Base-by-base conservation (phyloP, 768 basidiomycete species). In the Leccinum boreale region DNA sequence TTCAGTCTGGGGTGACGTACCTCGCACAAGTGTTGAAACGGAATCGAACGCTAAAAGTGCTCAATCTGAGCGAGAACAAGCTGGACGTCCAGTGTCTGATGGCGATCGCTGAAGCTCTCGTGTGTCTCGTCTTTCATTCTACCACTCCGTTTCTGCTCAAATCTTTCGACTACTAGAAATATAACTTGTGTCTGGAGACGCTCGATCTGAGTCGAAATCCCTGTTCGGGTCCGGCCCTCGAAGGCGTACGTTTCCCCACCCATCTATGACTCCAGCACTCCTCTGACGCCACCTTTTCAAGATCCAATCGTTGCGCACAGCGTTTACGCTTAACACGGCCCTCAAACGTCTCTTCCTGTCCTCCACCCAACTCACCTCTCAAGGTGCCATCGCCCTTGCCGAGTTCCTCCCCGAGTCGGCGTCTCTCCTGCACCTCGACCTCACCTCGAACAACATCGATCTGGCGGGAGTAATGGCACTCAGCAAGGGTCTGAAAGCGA, bases 21-120 rank as follows among this genome's bases (percentile, higher is more conserved):
- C 84, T 98, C 50, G 89, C 94, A 0, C 95, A 98, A 73, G 96
- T 98, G 0, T 77, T 98, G 61, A 98, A 98, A 69, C 87, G 96
- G 36, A 98, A 99, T 72, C 79, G 94, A 46, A 98, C 96, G 3
- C 78, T 98, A 46, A 97, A 96, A 73, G 87, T 98, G 5, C 79
- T 98, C 24, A 98, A 98, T 71, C 75, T 98, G 52, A 89, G 90
- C 66, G 96, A 98, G 70, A 98, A 98, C 72, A 93, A 90, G 70
- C 82, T 99, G 5, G 96, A 96, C 57, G 82, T 90, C 1, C 76
- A 81, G 9, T 92, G 92, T 53, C 77, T 99, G 10, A 84, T 87
- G 2, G 76, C 81, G 0, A 79, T 99, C 14, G 94, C 94, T 0
- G 96, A 99, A 72, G 90, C 94, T 98, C 70, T 99, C 70, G 94